phyloP scores from a whole-genome alignment of 106 monocot genomes.

The Dendrobium officinale region DNA sequence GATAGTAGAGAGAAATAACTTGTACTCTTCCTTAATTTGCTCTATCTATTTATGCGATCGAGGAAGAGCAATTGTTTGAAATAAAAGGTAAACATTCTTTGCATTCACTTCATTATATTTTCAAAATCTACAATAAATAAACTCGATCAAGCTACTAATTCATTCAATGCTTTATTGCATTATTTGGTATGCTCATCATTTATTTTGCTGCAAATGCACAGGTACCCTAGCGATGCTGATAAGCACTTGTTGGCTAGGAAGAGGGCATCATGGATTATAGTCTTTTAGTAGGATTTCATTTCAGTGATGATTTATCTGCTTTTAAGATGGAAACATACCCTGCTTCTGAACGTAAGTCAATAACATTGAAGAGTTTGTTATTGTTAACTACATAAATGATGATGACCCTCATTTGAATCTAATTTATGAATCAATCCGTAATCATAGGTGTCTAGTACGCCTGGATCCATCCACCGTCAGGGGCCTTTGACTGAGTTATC shows the following conservation, averaged over 20 bases:
- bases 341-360: conserved; percentile 26
- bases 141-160: neutral
- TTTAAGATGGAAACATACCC: too few species aligned
- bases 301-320: conserved; percentile 21
- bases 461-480: conserved; percentile 18
- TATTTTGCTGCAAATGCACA: conserved; percentile 12
- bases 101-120: too few species aligned
- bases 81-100: too few species aligned
- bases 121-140: too few species aligned
- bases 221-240: conserved; percentile 99
- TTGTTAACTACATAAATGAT: neutral
- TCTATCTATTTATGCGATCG: too few species aligned
- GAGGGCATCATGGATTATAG: conserved; percentile 69
- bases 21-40: too few species aligned
- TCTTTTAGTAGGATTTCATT: conserved; percentile 53
- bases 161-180: neutral
- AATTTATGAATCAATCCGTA: neutral
- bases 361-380: neutral
- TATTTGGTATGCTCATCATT: too few species aligned
- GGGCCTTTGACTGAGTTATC: conserved; percentile 9
- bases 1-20: too few species aligned
- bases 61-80: too few species aligned
- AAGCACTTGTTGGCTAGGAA: conserved; percentile 86
- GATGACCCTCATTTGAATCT: conserved; percentile 3
- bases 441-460: conserved; percentile 12